Evolutionary conservation across 768 basidiomycete species (phyloP), one percentile per base, ranked within the genome.

Genomic region (Trametes maxima): DNA sequence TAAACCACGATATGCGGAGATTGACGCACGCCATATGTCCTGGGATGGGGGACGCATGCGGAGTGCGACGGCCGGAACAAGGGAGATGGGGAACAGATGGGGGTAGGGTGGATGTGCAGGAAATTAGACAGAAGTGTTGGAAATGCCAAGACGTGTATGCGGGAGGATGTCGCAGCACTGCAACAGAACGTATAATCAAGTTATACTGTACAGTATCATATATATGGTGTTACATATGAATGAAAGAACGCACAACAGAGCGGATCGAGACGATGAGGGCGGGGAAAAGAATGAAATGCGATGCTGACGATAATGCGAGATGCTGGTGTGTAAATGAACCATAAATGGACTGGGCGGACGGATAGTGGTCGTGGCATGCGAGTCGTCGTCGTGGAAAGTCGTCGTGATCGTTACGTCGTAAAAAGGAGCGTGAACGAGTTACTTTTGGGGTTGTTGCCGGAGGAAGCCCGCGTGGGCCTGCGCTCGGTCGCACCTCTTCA

Each of bases 401-500:
- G 55, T 33, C 43, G 55, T 33, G 50, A 36, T 63, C 62, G 47
- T 63, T 21, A 55, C 37, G 40, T 57, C 49, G 43, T 42, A 21
- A 48, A 52, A 47, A 49, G 62, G 49, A 43, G 51, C 43, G 46
- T 24, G 35, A 39, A 46, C 54, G 58, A 51, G 43, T 59, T 44
- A 57, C 52, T 59, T 63, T 58, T 63, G 57, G 39, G 46, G 54
- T 17, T 59, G 39, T 12, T 48, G 64, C 25, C 60, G 68, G 36
- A 74, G 75, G 70, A 84, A 83, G 37, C 77, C 77, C 22, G 77
- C 74, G 63, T 86, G 85, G 49, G 74, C 78, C 69, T 88, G 87
- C 16, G 85, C 85, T 19, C 76, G 77, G 66, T 88, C 82, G 61
- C 87, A 88, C 63, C 80, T 80, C 68, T 76, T 71, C 42, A 87